A percentile compares a stretch with the other conserved stretches of the same genome.
Evolutionary conservation across 2,329 filamentous ascomycete genomes (phyloP).

Genomic region (Trichoderma koningiopsis): DNA sequence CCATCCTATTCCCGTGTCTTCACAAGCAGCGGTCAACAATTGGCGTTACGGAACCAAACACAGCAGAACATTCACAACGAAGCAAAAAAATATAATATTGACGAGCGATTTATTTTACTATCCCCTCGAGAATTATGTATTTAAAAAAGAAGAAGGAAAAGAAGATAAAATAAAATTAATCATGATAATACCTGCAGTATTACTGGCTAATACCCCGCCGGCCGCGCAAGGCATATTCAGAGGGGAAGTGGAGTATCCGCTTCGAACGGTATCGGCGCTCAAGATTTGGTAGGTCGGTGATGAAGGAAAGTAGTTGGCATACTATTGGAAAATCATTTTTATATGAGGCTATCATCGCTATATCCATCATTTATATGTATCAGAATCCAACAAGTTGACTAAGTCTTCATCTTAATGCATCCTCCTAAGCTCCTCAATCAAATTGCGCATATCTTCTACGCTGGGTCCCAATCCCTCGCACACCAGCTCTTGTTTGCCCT

Average conservation of each 20-base stretch:
- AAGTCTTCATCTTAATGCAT: slow-evolving; percentile 53
- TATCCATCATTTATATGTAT: background rate
- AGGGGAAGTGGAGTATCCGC: background rate
- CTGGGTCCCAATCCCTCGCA: slow-evolving; percentile 60
- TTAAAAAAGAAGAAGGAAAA: background rate
- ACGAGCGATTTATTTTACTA: background rate
- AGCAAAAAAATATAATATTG: background rate
- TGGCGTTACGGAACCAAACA: background rate
- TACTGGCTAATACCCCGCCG: background rate
- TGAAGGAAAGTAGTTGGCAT: too few species aligned
- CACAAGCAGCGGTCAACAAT: background rate
- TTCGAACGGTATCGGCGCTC: background rate
- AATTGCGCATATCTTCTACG: slow-evolving; percentile 63
- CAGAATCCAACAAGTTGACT: background rate
- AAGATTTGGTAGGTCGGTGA: background rate
- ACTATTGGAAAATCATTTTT: too few species aligned
- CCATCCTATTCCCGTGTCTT: background rate
- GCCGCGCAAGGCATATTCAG: background rate
- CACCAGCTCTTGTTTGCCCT: slow-evolving; percentile 56
- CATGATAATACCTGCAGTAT: too few species aligned
- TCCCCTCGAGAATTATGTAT: background rate
- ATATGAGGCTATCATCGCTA: background rate
- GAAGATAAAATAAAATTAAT: background rate
- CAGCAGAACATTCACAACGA: background rate
- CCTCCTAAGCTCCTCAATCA: slow-evolving; percentile 64